phyloP scores from a whole-genome alignment of 1,284 basidiomycete species.

The Afroboletus lepidellus region DNA sequence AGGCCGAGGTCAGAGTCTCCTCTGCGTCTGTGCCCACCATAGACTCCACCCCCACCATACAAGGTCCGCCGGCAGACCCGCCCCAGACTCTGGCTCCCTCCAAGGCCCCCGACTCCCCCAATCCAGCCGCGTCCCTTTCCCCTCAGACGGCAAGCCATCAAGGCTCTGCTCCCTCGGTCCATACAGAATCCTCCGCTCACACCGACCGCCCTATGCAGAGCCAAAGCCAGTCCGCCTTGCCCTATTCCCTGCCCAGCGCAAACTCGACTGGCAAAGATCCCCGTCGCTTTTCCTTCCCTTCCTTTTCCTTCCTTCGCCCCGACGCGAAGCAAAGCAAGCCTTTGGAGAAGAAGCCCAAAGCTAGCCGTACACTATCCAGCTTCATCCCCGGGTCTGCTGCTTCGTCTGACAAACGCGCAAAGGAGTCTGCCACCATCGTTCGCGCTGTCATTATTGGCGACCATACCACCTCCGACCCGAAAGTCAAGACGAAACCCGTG shows the following conservation, averaged over 20 bases:
- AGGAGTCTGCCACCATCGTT: slow-evolving; percentile 58
- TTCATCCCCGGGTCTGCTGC: slow-evolving; percentile 18
- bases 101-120: slow-evolving; percentile 20
- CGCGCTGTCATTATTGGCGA: slow-evolving; percentile 69
- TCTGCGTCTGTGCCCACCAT: slow-evolving; percentile 26
- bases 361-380: slow-evolving; percentile 30
- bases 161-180: slow-evolving; percentile 12
- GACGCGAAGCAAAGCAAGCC: slow-evolving; percentile 29
- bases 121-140: slow-evolving; percentile 19
- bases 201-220: slow-evolving; percentile 20
- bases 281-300: slow-evolving; percentile 40
- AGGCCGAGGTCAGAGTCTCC: slow-evolving; percentile 15
- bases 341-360: slow-evolving; percentile 37
- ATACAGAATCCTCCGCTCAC: slow-evolving; percentile 20
- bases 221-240: slow-evolving; percentile 30
- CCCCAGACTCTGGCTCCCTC: not conserved
- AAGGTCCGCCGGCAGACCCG: slow-evolving; percentile 10
- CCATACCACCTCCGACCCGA: slow-evolving; percentile 30
- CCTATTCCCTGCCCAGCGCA: slow-evolving; percentile 17
- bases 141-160: slow-evolving; percentile 11
- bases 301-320: slow-evolving; percentile 37
- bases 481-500: slow-evolving; percentile 36
- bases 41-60: slow-evolving; percentile 30
- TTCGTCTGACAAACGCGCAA: slow-evolving; percentile 58
- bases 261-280: slow-evolving; percentile 23